Base-by-base conservation (phyloP, 2,329 filamentous ascomycete genomes). In the Fusarium pininemorale region DNA sequence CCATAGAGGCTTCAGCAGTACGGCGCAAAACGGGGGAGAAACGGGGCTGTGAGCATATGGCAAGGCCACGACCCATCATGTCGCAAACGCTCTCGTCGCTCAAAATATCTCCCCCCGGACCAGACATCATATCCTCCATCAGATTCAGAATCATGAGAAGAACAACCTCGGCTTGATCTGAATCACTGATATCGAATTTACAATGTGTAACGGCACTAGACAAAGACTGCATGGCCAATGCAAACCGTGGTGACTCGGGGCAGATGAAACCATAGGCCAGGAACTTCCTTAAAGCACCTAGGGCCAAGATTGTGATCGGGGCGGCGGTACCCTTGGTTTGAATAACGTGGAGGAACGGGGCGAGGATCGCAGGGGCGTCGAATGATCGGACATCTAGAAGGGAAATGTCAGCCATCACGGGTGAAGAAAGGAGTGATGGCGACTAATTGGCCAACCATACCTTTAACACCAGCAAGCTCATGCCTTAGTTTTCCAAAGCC, bases 81-180 rank as follows among this genome's bases (percentile, higher is more conserved):
- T 98, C 95, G 81, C 97, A 99, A 16, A 99, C 95, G 80, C 96
- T 98, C 84, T 98, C 96, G 79, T 99, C 96, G 66, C 96, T 97
- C n/a, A 99, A 86, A 16, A 98, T 90, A 75, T 97, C 93, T 42
- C 96, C 96, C 37, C 96, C 95, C 1, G 95, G 94, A 1, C 96
- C 94, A 22, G 95, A 97, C 78, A 99, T 92, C 93, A 99, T 98
- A 79, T 95, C 94, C 83, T 99, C 96, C 96, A 99, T 99, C 53
- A 99, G 88, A 80, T 98, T 96, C 68, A 99, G 84, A 78, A 99
- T 98, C 84, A 97, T 93, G 63, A 98, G 86, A 62, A 98, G 88
- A 20, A 99, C 97, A 60, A 98, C 95, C 83, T 99, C 96, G 79
- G 98, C 96, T 70, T 97, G 95, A 2, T 95, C 92, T 24, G 94